These are phyloP conservation scores for Aspergillus tamarii DNA, from an alignment of 2,329 filamentous ascomycete species.

Conservation along the genomic window DNA sequence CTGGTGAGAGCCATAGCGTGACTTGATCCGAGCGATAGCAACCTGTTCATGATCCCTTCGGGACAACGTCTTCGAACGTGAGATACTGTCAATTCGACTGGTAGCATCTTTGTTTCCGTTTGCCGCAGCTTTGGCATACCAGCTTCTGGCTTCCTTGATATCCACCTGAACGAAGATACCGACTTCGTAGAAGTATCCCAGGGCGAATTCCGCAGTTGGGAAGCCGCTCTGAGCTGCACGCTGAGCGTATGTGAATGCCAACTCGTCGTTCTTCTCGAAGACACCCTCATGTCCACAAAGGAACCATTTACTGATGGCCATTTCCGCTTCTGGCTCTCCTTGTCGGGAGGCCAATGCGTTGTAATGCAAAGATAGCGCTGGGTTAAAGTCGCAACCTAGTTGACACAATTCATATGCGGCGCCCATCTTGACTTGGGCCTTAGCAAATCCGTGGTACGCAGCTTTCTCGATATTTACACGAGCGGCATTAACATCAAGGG, in stretches of 20 bases:
- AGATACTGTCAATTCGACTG: conserved; percentile 79
- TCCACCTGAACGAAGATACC: conserved; percentile 89
- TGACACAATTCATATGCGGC: conserved; percentile 93
- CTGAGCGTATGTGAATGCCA: conserved; percentile 89
- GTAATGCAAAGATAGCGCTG: conserved; percentile 90
- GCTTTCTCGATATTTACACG: conserved; percentile 94
- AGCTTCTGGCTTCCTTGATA: conserved; percentile 77
- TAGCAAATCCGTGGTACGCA: conserved; percentile 91
- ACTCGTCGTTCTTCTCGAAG: conserved; percentile 92
- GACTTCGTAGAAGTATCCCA: conserved; percentile 97
- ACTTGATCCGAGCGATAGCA: conserved; percentile 85
- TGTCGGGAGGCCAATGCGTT: conserved; percentile 91
- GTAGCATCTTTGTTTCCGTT: conserved; percentile 91
- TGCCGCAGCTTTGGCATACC: conserved; percentile 88
- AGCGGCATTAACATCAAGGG: conserved; percentile 72
- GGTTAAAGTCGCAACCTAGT: conserved; percentile 91
- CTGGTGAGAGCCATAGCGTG: conserved; percentile 69
- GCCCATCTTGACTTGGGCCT: conserved; percentile 96
- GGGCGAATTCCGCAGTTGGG: conserved; percentile 89
- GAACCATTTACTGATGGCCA: conserved; percentile 98
- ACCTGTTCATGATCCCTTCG: conserved; percentile 92
- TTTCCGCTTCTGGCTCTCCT: conserved; percentile 88
- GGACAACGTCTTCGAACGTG: conserved; percentile 79
- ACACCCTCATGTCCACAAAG: conserved; percentile 90
- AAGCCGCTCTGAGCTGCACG: conserved; percentile 81